Base-by-base conservation (phyloP, 345 rosid genomes). In the Citrus inodora region DNA sequence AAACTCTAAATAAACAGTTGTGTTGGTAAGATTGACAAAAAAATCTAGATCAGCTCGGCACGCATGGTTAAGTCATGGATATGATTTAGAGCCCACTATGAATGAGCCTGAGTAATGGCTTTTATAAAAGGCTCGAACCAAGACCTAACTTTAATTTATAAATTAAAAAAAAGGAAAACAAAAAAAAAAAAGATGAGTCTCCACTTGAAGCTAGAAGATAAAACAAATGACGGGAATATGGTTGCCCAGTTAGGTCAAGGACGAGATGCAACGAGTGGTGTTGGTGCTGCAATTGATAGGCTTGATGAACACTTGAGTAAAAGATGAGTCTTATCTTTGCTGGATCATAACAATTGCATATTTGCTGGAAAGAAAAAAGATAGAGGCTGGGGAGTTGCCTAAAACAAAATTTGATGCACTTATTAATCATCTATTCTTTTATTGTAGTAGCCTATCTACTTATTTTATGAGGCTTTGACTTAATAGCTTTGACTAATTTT, bases 221-320 rank as follows among this genome's bases (percentile, higher is more conserved):
- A 93, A 86, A 97, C 98, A 66, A 91, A 93, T 78, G 90, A 93
- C 83, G 92, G 87, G 70, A 86, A 78, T 30, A 46, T 30, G 58
- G 76, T 72, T 67, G 60, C 77, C 80, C 40, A 64, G 7, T 74
- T 71, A 22, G 80, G 75, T 59, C 80, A 79, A 67, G 78, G 56
- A 59, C 85, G 82, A 25, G 87, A 83, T 66, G 85, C 87, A 22
- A 87, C 80, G 64, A 83, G 92, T 68, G 97, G 94, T 46, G 94
- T 95, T 65, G 90, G 93, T 69, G 94, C 91, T 46, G 91, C 94
- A 42, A 93, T 93, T 58, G 93, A 95, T 71, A 88, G 93, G 86
- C 91, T 93, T 27, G 94, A 90, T 80, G 92, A 81, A 71, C 85
- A 84, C 75, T 79, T 92, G 82, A 89, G 79, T 32, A 51, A 89